These are phyloP conservation scores for Aspergillus ellipticus DNA, from an alignment of 495 filamentous ascomycete genomes.

Conservation along the genomic window DNA sequence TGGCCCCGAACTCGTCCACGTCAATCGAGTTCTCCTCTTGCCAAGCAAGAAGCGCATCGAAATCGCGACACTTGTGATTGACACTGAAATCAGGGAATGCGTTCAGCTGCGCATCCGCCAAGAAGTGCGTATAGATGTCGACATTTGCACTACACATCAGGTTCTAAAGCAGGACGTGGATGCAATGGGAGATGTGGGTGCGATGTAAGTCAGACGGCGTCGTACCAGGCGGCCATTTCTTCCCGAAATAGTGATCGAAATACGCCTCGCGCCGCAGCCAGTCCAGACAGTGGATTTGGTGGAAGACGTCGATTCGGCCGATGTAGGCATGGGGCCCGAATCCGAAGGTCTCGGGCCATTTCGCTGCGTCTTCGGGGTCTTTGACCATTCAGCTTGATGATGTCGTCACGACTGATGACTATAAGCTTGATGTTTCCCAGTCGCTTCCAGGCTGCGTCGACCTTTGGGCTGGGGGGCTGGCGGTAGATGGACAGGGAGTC, in stretches of 20 bases:
- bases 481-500: conserved; percentile 1
- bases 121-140: conserved; percentile 25
- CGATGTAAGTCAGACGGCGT: conserved; percentile 6
- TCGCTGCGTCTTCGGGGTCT: neutral
- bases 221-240: conserved; percentile 1
- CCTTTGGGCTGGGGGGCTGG: neutral
- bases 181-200: conserved; percentile 28
- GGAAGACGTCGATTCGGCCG: conserved; percentile 31
- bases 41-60: conserved; percentile 20
- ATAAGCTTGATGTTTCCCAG: neutral
- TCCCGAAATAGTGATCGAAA: conserved; percentile 15
- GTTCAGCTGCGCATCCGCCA: conserved; percentile 20
- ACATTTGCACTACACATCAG: conserved; percentile 30
- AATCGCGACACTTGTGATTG: conserved; percentile 24
- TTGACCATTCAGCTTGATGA: neutral
- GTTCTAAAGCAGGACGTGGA: conserved; percentile 33
- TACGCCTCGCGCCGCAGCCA: conserved; percentile 20
- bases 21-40: conserved; percentile 1
- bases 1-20: neutral
- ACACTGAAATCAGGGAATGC: conserved; percentile 32
- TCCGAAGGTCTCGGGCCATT: conserved; percentile 21
- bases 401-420: neutral
- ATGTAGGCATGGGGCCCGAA: conserved; percentile 34
- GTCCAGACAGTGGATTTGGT: conserved; percentile 35
- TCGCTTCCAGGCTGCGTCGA: conserved; percentile 6